Base-by-base conservation (phyloP, 805 yeast genomes). In the Barnettozyma botsteinii region DNA sequence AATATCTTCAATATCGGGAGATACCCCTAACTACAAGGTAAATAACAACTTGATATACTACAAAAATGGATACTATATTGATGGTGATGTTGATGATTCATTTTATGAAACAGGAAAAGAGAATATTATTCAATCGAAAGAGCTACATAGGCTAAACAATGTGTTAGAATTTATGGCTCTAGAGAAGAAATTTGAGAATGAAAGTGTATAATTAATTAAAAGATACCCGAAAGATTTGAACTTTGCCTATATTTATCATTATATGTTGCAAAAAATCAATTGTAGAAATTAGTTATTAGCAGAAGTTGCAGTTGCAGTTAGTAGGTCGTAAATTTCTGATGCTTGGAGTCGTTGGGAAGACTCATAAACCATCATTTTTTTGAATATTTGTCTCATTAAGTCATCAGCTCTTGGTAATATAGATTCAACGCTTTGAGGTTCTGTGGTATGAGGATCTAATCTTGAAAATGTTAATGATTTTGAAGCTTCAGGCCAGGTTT, bases 361-460 rank as follows among this genome's bases (percentile, higher is more conserved):
- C 42, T 69, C 64, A 41, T 66, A 73, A 7, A 59, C 56, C 64
- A 71, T 70, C 68, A 75, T 69, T 13, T 55, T 49, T n/a, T 52
- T 39, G 46, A 73, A 73, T 2, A 69, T 43, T 1, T 53, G 33
- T n/a, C 47, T 40, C 12, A 53, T 38, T 1, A 47, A 41, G 7
- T 43, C 42, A 18, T 49, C 45, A 9, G 59, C 62, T 25, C 62
- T 53, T 2, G 75, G 76, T 13, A 73, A 40, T 5, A 72, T 31
- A n/a, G 40, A 41, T 1, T 46, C 42, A 4, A 49, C 31, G 0
- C 61, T 50, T 23, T 42, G 41, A 2, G 59, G 55, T 1, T 45
- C 37, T 23, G 53, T 52, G 10, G 42, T 40, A 14, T 47, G 44
- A 36, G 65, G 61, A 7, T 53, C 47, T 51, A 67, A 50, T 5